Conservation (phyloP, 2,329 filamentous ascomycete genomes). For the Nemania sp. region DNA sequence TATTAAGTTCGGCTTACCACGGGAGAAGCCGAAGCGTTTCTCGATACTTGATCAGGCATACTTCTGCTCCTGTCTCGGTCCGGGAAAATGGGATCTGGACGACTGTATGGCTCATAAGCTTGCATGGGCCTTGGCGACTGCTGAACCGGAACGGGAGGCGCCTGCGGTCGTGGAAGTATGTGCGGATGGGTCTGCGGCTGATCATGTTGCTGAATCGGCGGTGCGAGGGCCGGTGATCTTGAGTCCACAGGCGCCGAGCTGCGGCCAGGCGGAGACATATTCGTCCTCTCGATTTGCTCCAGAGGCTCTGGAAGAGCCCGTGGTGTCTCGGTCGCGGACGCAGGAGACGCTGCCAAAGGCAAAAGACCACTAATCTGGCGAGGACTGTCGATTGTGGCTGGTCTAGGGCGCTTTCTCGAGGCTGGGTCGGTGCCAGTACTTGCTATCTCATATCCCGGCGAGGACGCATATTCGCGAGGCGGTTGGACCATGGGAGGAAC, state of each 20-base stretch:
- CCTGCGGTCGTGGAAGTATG: conserved; percentile 33
- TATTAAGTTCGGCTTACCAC: conserved; percentile 35
- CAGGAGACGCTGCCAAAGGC: conserved; percentile 36
- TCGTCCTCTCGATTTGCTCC: conserved; percentile 38
- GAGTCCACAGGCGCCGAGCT: conserved; percentile 30
- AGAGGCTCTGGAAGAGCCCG: conserved; percentile 38
- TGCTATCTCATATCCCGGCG: conserved; percentile 40
- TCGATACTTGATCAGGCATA: conserved; percentile 36
- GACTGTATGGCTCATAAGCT: conserved; percentile 34
- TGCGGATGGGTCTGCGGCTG: conserved; percentile 31
- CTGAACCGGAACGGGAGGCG: conserved; percentile 31
- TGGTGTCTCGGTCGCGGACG: conserved; percentile 37
- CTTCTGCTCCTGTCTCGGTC: conserved; percentile 39
- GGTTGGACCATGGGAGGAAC: conserved; percentile 26
- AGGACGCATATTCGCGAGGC: conserved; percentile 40
- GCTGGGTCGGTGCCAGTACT: conserved; percentile 32
- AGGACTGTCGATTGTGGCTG: conserved; percentile 35
- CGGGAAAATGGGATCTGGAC: conserved; percentile 40
- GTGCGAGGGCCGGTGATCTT: conserved; percentile 36
- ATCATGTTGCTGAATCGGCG: conserved; percentile 34
- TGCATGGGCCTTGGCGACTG: conserved; percentile 30
- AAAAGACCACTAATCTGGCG: conserved; percentile 32
- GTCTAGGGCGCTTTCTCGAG: conserved; percentile 33
- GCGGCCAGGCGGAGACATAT: conserved; percentile 36
- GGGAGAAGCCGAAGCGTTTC: conserved; percentile 35